A percentile compares a stretch with the other conserved stretches of the same genome.
These are phyloP conservation scores for Yamadazyma diospyri DNA, from an alignment of 1,139 yeast genomes.

Conservation along the genomic window DNA sequence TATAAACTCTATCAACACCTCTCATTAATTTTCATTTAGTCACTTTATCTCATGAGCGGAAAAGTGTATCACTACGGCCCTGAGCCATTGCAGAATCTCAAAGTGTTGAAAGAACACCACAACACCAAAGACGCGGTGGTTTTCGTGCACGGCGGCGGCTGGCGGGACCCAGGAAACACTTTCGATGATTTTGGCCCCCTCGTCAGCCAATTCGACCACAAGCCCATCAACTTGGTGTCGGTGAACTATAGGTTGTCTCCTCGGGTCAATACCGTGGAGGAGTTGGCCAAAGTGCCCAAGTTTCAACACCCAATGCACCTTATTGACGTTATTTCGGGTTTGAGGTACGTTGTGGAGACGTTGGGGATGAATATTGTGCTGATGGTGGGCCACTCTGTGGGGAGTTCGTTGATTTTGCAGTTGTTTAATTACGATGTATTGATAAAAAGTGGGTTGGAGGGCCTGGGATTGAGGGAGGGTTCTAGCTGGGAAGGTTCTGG, in stretches of 20 bases:
- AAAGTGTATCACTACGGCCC: conserved; percentile 22
- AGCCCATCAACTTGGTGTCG: conserved; percentile 30
- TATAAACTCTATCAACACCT: too few species aligned
- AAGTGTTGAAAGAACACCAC: conserved; percentile 17
- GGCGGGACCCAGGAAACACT: conserved; percentile 71
- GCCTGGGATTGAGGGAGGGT: not conserved
- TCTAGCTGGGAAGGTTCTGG: conserved; percentile 3
- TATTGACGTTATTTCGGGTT: conserved; percentile 49
- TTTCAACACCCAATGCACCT: conserved; percentile 60
- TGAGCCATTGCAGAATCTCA: conserved; percentile 22
- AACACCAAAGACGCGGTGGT: conserved; percentile 26
- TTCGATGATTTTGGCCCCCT: conserved; percentile 50
- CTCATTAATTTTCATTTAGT: too few species aligned
- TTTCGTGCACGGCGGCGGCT: conserved; percentile 85
- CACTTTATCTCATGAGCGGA: too few species aligned
- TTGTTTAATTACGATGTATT: conserved; percentile 30
- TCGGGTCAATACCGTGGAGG: conserved; percentile 17
- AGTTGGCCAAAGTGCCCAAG: conserved; percentile 7
- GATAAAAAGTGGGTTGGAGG: conserved; percentile 14
- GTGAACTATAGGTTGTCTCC: conserved; percentile 73
- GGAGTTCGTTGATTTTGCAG: conserved; percentile 69
- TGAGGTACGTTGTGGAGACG: conserved; percentile 26
- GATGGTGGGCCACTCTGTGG: conserved; percentile 78
- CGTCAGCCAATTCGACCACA: conserved; percentile 4
- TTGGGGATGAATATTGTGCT: conserved; percentile 21